Evolutionary conservation across 495 filamentous ascomycete species (phyloP).

Genomic region (Recurvomyces mirabilis): DNA sequence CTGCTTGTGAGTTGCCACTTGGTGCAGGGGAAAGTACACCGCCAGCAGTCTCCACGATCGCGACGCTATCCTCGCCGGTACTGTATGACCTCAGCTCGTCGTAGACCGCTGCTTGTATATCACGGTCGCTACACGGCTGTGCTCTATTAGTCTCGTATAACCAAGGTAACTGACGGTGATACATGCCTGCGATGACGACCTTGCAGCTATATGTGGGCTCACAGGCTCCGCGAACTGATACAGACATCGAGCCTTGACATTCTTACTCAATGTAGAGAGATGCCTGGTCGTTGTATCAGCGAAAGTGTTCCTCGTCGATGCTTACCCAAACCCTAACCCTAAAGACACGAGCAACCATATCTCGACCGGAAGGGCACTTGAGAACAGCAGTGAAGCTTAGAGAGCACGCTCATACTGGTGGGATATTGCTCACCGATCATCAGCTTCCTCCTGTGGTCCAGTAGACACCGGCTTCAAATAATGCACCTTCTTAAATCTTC

Average conservation of each 20-base stretch:
- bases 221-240: slow-evolving; percentile 60
- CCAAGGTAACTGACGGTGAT: too few species aligned
- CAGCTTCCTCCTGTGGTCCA: slow-evolving; percentile 53
- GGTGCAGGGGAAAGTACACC: slow-evolving; percentile 65
- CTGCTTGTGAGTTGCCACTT: slow-evolving; percentile 61
- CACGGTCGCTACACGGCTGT: slow-evolving; percentile 38
- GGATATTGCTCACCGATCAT: slow-evolving; percentile 55
- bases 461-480: slow-evolving; percentile 73
- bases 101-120: slow-evolving; percentile 38
- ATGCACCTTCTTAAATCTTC: slow-evolving; percentile 34
- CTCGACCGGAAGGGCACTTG: too few species aligned
- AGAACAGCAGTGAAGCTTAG: too few species aligned
- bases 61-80: slow-evolving; percentile 30
- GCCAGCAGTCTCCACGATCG: slow-evolving; percentile 66
- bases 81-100: slow-evolving; percentile 37
- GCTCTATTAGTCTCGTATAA: not conserved
- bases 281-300: slow-evolving; percentile 35
- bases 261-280: slow-evolving; percentile 41
- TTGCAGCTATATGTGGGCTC: slow-evolving; percentile 62
- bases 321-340: too few species aligned
- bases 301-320: too few species aligned
- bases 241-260: slow-evolving; percentile 46
- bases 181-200: slow-evolving; percentile 7
- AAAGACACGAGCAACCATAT: too few species aligned
- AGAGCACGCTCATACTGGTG: too few species aligned